Conservation (phyloP, 352 stramenopile genomes). For the Pythium apleroticum region DNA sequence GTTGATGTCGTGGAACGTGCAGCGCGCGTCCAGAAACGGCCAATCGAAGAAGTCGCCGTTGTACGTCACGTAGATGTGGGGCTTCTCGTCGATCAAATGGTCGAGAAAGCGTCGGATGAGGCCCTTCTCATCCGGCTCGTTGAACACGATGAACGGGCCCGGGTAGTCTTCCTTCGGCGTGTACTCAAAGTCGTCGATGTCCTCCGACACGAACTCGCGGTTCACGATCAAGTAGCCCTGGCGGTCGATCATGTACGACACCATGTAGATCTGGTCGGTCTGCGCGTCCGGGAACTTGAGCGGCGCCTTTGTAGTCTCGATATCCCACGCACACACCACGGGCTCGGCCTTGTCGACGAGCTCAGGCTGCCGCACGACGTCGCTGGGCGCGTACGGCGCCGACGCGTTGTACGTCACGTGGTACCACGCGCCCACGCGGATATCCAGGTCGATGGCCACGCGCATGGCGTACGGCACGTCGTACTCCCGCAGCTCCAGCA, state of each 20-base stretch:
- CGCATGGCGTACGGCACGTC: constrained; percentile 98
- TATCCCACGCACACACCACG: constrained; percentile 98
- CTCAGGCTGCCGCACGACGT: constrained; percentile 66
- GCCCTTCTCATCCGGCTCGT: constrained; percentile 88
- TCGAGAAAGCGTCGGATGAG: constrained; percentile 89
- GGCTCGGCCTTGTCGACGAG: constrained; percentile 93
- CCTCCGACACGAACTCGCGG: constrained; percentile 95
- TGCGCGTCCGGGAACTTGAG: constrained; percentile 98
- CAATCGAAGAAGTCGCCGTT: constrained; percentile 99
- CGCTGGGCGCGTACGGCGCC: constrained; percentile 48
- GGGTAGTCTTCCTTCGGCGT: constrained; percentile 93
- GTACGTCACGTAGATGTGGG: constrained; percentile 99
- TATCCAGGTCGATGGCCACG: constrained; percentile 95
- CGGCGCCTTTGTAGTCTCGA: constrained; percentile 98
- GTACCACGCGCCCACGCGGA: constrained; percentile 98
- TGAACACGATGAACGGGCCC: constrained; percentile 96
- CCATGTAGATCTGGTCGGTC: constrained; percentile 95
- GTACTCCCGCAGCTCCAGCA: constrained; percentile 96
- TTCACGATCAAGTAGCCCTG: constrained; percentile 97
- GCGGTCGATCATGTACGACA: constrained; percentile 99
- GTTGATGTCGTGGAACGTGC: constrained; percentile 90
- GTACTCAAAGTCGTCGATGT: constrained; percentile 99
- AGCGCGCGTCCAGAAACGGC: constrained; percentile 96
- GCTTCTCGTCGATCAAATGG: constrained; percentile 90
- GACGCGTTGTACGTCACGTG: constrained; percentile 85